Base-by-base conservation (phyloP, 139 green algal genomes). In the Ulvella scutata region DNA sequence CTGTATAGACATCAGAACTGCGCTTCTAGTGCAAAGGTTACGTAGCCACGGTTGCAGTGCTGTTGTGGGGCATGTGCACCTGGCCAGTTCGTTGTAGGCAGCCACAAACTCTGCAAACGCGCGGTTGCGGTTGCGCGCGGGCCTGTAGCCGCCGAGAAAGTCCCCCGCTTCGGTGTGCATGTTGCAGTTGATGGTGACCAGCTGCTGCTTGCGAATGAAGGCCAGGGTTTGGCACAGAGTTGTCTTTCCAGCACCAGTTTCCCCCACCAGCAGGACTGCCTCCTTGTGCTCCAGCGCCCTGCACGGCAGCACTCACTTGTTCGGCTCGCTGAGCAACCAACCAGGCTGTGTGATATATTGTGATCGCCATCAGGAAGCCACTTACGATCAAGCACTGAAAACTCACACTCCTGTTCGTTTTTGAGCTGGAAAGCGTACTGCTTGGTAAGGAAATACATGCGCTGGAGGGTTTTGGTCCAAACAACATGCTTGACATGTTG, bases 131-230 rank as follows among this genome's bases (percentile, higher is more conserved):
- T 76, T 76, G 38, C 83, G 75, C 1, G 79, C 77, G 0, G 94
- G 94, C 4, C 94, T 72, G 78, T 93, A 98, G 4, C 94, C 91
- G 29, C 95, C 95, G 61, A 99, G 78, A 77, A 99, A 97, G 87
- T 99, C 95, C 0, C 88, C 90, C 3, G 93, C 91, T 83, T 99
- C 95, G 3, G 95, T 98, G 88, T 98, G 93, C 83, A 98, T 91
- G 85, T 98, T 97, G 88, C 95, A 99, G 84, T 99, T 99, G 78
- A 99, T 77, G 40, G 97, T 96, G 74, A 92, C 89, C 75, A 99
- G 84, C 20, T 75, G 77, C 81, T 94, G 91, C 33, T 81, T 84
- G 3, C 85, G 77, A 76, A 95, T 86, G 34, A 90, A 78, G 20
- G 93, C 92, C 31, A 95, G 77, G 82, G 97, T 80, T 86, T 99